Conservation (phyloP, 192 early-diverging fungal species). For the Oehlia diaphana region DNA sequence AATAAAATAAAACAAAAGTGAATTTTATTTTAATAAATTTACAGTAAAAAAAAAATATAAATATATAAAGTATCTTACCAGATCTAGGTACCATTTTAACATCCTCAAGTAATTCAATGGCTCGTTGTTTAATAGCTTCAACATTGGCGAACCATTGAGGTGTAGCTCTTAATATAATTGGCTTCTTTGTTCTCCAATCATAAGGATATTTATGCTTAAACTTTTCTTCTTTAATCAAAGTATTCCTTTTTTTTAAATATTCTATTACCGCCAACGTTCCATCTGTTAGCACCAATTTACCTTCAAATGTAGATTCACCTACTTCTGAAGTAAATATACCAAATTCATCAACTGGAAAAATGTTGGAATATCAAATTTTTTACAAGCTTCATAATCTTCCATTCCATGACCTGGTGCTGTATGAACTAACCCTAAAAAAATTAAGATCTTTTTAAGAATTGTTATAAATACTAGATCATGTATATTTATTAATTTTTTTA, state of each 20-base stretch:
- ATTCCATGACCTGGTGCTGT: conserved; percentile 81
- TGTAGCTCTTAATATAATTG: conserved; percentile 78
- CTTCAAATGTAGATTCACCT: conserved; percentile 52
- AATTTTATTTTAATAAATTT: not conserved
- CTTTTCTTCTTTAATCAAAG: conserved; percentile 50
- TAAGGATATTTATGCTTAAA: conserved; percentile 79
- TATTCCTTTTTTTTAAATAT: conserved; percentile 39
- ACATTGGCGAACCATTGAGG: conserved; percentile 85
- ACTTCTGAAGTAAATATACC: conserved; percentile 71
- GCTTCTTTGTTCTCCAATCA: conserved; percentile 83
- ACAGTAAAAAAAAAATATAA: not conserved
- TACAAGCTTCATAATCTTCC: conserved; percentile 76
- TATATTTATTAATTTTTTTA: not conserved
- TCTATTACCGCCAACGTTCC: conserved; percentile 61
- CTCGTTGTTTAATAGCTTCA: conserved; percentile 59
- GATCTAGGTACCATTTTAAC: conserved; percentile 64
- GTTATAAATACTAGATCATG: not conserved
- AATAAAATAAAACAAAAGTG: not conserved
- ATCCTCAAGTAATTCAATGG: conserved; percentile 51
- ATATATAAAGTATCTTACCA: conserved; percentile 32
- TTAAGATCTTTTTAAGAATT: too few relatives aligned
- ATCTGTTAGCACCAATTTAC: conserved; percentile 58
- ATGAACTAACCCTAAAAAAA: conserved; percentile 65
- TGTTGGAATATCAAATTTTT: conserved; percentile 52
- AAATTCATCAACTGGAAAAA: conserved; percentile 72